Evolutionary conservation across 495 filamentous ascomycete species (phyloP).

Genomic region (Alectoria sarmentosa): DNA sequence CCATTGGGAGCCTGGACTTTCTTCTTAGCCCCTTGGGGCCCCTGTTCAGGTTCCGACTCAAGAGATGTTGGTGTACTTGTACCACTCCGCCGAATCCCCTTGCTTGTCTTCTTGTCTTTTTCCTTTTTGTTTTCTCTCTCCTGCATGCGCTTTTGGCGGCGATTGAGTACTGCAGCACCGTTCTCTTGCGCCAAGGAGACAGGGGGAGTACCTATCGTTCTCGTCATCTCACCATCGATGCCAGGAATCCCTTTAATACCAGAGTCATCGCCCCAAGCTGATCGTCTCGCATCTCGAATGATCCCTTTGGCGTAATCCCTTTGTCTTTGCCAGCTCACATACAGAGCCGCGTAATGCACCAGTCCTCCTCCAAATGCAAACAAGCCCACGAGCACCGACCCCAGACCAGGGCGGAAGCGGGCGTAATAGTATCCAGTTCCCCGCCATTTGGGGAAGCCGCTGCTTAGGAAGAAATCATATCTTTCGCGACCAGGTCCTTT

Average conservation of each 20-base stretch:
- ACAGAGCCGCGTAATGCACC: slow-evolving; percentile 76
- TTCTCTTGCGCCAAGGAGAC: slow-evolving; percentile 36
- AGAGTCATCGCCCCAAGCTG: slow-evolving; percentile 80
- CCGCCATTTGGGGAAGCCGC: slow-evolving; percentile 94
- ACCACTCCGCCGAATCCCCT: slow-evolving; percentile 34
- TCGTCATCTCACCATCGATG: slow-evolving; percentile 43
- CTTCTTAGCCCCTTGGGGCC: slow-evolving; percentile 65
- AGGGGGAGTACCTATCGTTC: slow-evolving; percentile 31
- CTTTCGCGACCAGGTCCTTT: slow-evolving; percentile 71
- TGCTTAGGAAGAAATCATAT: slow-evolving; percentile 90
- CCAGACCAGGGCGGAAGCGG: slow-evolving; percentile 83
- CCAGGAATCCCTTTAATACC: slow-evolving; percentile 62
- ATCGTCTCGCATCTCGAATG: slow-evolving; percentile 78
- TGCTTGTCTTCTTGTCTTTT: slow-evolving; percentile 37
- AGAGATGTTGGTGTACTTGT: slow-evolving; percentile 46
- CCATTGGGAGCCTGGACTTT: slow-evolving; percentile 87
- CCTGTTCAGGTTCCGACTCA: slow-evolving; percentile 34
- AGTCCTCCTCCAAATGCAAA: slow-evolving; percentile 78
- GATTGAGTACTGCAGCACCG: slow-evolving; percentile 62
- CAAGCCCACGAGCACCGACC: slow-evolving; percentile 73
- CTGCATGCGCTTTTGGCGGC: slow-evolving; percentile 79
- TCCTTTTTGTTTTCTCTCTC: slow-evolving; percentile 74
- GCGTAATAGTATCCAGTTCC: slow-evolving; percentile 98
- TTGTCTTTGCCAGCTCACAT: slow-evolving; percentile 80
- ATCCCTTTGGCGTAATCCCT: slow-evolving; percentile 85